Percentiles rank a stretch among this genome's conserved stretches.
These are phyloP conservation scores for Paramecium octaurelia DNA, from an alignment of 73 alveolate genomes.

Conservation along the genomic window DNA sequence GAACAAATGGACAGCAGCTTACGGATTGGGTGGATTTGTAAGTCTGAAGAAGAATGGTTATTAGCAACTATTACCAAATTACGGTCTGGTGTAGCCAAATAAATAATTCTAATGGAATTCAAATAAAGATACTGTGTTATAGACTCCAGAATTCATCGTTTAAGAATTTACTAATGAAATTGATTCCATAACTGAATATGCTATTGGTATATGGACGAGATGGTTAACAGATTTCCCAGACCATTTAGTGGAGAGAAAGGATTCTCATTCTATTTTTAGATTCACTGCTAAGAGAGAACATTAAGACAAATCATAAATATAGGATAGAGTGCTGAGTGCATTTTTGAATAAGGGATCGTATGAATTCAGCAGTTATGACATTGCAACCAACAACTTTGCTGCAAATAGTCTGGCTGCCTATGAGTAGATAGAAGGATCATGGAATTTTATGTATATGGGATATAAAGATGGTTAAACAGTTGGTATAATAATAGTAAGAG, in stretches of 20 bases:
- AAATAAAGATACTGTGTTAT: not conserved
- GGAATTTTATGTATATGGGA: constrained; percentile 6
- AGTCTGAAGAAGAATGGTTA: not conserved
- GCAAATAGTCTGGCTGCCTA: not conserved
- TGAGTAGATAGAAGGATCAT: not conserved
- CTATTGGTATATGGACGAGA: constrained; percentile 44
- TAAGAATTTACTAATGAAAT: constrained; percentile 27
- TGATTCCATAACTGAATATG: constrained; percentile 37
- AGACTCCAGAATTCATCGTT: not conserved
- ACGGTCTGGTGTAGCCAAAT: not conserved
- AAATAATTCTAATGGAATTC: not conserved
- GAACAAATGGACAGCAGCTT: not conserved
- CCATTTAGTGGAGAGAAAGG: constrained; percentile 9
- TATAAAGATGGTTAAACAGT: constrained; percentile 6
- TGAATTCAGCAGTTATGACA: constrained; percentile 26
- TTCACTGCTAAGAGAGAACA: not conserved
- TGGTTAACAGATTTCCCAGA: constrained; percentile 51
- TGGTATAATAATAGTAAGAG: not conserved
- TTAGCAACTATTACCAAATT: not conserved
- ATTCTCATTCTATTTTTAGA: constrained; percentile 38
- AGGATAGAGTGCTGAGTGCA: not conserved
- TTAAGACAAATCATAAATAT: not conserved
- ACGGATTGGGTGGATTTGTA: constrained; percentile 12
- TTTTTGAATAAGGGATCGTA: not conserved
- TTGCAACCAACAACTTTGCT: not conserved